Evolutionary conservation across 2,329 filamentous ascomycete species (phyloP), one percentile per base, ranked within the genome.

Genomic region (Capronia coronata): DNA sequence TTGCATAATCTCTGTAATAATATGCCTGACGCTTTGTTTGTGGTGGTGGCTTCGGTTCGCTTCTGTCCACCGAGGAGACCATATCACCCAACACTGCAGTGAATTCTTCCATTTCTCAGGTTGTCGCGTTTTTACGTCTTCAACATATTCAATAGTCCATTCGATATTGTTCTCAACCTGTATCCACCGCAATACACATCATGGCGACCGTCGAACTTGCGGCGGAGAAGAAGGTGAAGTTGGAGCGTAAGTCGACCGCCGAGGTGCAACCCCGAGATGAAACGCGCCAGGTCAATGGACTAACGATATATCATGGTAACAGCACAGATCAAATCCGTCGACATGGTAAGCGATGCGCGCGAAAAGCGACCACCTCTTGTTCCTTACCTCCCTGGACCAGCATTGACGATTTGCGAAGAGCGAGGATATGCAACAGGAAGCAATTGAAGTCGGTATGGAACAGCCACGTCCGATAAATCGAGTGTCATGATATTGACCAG

Each of bases 251-350:
- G 72, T 54, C 30, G 7, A 7, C 38, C 18, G 16, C 16, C n/a
- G n/a, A n/a, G n/a, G n/a, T n/a, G n/a, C n/a, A n/a, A 25, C 18
- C 11, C n/a, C 3, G 39, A 16, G 16, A 14, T 30, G 22, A 44
- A 46, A 25, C 22, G 21, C 22, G 37, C 43, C 21, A 42, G n/a
- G n/a, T n/a, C n/a, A n/a, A n/a, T n/a, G n/a, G 37, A 23, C 44
- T 54, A 48, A 51, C 45, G 44, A 25, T 38, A 54, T n/a, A n/a
- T n/a, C n/a, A n/a, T 63, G 59, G 14, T 41, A 7, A 7, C 65
- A 98, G 93, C 88, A 57, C 89, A 95, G 73, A 84, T 98, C 71
- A 98, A 98, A 77, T 95, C 90, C 62, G 91, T 88, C 52, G 93
- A 98, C 68, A 98, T 98, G 93, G 93, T 97, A 46, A 43, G 39